Evolutionary conservation across 257 asterid genomes (phyloP).

Genomic region (Oldenlandia corymbosa): DNA sequence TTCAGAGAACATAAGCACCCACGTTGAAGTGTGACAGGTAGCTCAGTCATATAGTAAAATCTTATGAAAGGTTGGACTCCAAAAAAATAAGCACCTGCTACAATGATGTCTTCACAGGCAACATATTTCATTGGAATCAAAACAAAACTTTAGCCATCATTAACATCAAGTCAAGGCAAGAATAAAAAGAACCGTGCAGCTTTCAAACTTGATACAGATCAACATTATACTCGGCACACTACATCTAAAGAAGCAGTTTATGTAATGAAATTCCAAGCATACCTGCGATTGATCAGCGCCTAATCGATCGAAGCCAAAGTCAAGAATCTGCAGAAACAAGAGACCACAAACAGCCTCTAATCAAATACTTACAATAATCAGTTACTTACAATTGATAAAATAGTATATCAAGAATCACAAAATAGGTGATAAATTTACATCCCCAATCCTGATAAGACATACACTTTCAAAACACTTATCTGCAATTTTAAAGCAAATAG

Average conservation of each 20-base stretch:
- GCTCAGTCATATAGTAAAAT: background rate
- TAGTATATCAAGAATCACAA: slow-evolving; percentile 1
- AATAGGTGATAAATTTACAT: background rate
- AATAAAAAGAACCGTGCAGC: background rate
- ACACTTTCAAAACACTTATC: too few species aligned
- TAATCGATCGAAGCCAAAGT: slow-evolving; percentile 91
- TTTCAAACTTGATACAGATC: background rate
- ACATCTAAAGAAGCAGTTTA: background rate
- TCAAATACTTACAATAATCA: too few species aligned
- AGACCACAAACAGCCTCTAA: slow-evolving; percentile 24
- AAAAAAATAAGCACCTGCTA: background rate
- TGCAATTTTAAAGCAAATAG: background rate
- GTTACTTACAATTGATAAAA: slow-evolving; percentile 5
- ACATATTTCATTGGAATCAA: slow-evolving; percentile 1
- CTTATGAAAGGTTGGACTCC: too few species aligned
- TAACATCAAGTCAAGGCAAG: background rate
- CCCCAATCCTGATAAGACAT: background rate
- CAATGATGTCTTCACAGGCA: background rate
- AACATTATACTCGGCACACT: background rate
- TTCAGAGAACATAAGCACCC: background rate
- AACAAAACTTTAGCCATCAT: background rate
- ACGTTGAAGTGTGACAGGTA: background rate
- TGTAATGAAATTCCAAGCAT: slow-evolving; percentile 18
- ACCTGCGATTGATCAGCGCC: slow-evolving; percentile 98
- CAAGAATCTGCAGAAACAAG: slow-evolving; percentile 66